Conservation (phyloP, 768 basidiomycete species). For the Lactarius quietus region DNA sequence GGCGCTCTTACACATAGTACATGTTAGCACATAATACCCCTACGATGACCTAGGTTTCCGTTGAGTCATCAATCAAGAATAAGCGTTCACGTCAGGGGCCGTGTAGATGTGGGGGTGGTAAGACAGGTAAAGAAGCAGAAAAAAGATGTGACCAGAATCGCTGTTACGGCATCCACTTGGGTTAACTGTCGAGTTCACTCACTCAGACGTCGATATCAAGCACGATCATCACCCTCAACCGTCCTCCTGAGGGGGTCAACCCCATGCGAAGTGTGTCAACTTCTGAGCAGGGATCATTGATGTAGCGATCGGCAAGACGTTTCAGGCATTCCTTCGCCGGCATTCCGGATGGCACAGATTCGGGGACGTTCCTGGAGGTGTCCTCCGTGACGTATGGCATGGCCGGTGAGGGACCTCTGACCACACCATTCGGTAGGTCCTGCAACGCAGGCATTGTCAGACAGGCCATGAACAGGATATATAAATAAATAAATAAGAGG, state of each 20-base stretch:
- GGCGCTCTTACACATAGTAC: too few species aligned
- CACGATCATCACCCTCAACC: not conserved
- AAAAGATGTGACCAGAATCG: too few species aligned
- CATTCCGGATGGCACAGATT: not conserved
- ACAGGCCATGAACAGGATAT: not conserved
- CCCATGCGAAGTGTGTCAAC: not conserved
- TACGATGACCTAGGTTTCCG: too few species aligned
- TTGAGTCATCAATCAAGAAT: too few species aligned
- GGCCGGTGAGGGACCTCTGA: not conserved
- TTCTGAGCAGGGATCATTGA: not conserved
- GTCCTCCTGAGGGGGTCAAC: not conserved
- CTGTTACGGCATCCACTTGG: too few species aligned
- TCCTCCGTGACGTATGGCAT: not conserved
- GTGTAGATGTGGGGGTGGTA: too few species aligned
- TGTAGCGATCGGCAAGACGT: not conserved
- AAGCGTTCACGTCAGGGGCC: too few species aligned
- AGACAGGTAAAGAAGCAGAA: too few species aligned
- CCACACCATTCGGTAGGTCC: not conserved
- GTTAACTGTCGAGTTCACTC: too few species aligned
- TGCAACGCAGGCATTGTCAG: not conserved
- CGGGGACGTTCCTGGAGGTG: not conserved
- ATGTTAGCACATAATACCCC: too few species aligned
- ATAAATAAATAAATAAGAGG: not conserved
- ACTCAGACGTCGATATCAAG: not conserved
- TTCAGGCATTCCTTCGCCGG: not conserved